Base-by-base conservation (phyloP, 2,329 filamentous ascomycete species). In the Fusarium sp. region DNA sequence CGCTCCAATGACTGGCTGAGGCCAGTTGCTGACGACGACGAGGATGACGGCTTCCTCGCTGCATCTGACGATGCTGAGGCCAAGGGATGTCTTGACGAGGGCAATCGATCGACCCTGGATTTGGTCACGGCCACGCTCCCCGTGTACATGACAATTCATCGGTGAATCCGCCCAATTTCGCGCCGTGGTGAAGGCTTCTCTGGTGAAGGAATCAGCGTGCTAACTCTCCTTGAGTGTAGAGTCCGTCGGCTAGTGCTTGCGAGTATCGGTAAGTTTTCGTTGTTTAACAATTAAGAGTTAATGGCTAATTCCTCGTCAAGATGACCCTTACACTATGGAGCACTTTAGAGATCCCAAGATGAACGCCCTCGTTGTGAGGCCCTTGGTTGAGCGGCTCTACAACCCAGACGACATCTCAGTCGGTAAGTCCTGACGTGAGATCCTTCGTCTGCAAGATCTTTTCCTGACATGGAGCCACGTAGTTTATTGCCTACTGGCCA, bases 401-500 rank as follows among this genome's bases (percentile, higher is more conserved):
- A 88, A 91, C 65, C 86, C 88, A 45, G 86, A 91, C 27, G 91
- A 94, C 81, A 87, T 91, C 36, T 92, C 91, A 1, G 86, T 92
- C 63, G 86, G 89, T 90, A 81, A 66, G 84, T 68, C 59, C n/a
- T 36, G 36, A 18, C 20, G 18, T 9, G 31, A 42, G 20, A 61
- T 52, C 18, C 31, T 63, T 31, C 22, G 10, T 52, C n/a, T 31
- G 20, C 2, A 14, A 58, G 38, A 35, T 22, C 22, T 22, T 62
- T 56, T 11, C 29, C 63, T 73, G 22, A 73, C 57, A 35, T 27
- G 20, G 16, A n/a, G 22, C 33, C 25, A 13, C 33, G 20, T 72
- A 90, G 91, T 94, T 0, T 94, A 93, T 79, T 94, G 92, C 79
- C 84, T 94, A 25, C 86, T 94, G 29, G 91, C 93, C 66, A 94